phyloP scores from a whole-genome alignment of 2,329 filamentous ascomycete genomes.

The Achaetomium macrosporum region DNA sequence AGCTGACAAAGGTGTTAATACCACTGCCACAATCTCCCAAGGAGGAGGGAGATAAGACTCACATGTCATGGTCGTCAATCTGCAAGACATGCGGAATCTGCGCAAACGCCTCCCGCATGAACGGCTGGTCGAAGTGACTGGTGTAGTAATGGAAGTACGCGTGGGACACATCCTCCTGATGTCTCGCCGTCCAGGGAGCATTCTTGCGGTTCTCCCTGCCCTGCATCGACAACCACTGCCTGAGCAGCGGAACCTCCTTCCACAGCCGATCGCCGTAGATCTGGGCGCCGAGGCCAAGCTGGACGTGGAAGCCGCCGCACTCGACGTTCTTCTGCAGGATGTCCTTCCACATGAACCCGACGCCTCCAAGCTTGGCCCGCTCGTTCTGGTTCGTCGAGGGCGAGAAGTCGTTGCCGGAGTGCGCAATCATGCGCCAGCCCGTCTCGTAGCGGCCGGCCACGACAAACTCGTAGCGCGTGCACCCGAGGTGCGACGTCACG shows the following conservation, averaged over 20 bases:
- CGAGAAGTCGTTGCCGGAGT: conserved; percentile 94
- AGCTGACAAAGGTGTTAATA: conserved; percentile 48
- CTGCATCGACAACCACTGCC: conserved; percentile 90
- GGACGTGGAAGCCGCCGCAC: conserved; percentile 90
- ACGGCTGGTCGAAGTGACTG: conserved; percentile 95
- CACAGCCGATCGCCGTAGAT: conserved; percentile 93
- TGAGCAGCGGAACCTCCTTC: conserved; percentile 90
- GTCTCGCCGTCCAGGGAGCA: conserved; percentile 83
- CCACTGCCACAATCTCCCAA: neutral
- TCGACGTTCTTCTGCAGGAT: conserved; percentile 96
- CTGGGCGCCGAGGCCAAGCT: conserved; percentile 87
- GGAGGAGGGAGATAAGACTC: conserved; percentile 36
- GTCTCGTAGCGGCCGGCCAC: conserved; percentile 86
- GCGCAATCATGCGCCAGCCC: conserved; percentile 92
- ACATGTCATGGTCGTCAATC: conserved; percentile 97
- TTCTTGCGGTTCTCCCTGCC: conserved; percentile 91
- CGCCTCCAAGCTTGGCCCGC: conserved; percentile 75
- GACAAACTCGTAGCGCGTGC: conserved; percentile 96
- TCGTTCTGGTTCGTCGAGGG: conserved; percentile 82
- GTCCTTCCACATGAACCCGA: conserved; percentile 98
- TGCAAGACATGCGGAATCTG: conserved; percentile 93
- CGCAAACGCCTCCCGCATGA: conserved; percentile 88
- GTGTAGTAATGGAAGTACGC: conserved; percentile 99
- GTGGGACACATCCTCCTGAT: conserved; percentile 92
- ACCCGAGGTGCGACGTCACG: conserved; percentile 92